A percentile compares a stretch with the other conserved stretches of the same genome.
Evolutionary conservation across 2,329 filamentous ascomycete genomes (phyloP).

Genomic region (Alternaria consortialis): DNA sequence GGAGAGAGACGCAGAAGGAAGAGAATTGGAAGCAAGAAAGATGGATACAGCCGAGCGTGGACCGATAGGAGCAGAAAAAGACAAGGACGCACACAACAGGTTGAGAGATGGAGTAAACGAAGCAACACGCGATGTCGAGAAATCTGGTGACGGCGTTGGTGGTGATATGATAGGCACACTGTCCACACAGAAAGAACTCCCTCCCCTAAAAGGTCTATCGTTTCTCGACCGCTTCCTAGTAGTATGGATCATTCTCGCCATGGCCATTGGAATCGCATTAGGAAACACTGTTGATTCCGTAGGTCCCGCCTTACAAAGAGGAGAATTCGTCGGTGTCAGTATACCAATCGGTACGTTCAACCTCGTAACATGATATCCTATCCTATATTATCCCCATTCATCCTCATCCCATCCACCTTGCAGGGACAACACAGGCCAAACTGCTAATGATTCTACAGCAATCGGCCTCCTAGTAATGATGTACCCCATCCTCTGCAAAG

Average conservation of each 20-base stretch:
- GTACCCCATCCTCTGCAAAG: slow-evolving; percentile 91
- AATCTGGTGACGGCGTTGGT: neutral
- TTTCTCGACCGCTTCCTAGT: slow-evolving; percentile 58
- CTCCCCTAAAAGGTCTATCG: slow-evolving; percentile 52
- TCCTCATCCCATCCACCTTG: no score
- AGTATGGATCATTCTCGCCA: slow-evolving; percentile 78
- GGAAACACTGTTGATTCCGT: slow-evolving; percentile 76
- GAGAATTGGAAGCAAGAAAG: neutral
- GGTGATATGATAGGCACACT: neutral
- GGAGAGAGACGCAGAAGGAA: neutral
- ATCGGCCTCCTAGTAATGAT: slow-evolving; percentile 89
- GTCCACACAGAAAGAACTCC: slow-evolving; percentile 12
- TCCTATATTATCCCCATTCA: no score
- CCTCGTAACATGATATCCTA: no score
- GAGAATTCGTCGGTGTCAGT: slow-evolving; percentile 76
- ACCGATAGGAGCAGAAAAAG: slow-evolving; percentile 12
- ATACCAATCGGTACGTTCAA: slow-evolving; percentile 67
- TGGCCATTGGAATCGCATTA: slow-evolving; percentile 77
- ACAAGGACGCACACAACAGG: neutral
- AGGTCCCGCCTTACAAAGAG: slow-evolving; percentile 70
- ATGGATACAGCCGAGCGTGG: slow-evolving; percentile 31
- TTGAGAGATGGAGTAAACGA: neutral
- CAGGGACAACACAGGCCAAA: neutral
- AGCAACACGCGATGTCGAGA: slow-evolving; percentile 20
- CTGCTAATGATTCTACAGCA: slow-evolving; percentile 57